Conservation (phyloP, 106 monocot genomes). For the Allium fistulosum region DNA sequence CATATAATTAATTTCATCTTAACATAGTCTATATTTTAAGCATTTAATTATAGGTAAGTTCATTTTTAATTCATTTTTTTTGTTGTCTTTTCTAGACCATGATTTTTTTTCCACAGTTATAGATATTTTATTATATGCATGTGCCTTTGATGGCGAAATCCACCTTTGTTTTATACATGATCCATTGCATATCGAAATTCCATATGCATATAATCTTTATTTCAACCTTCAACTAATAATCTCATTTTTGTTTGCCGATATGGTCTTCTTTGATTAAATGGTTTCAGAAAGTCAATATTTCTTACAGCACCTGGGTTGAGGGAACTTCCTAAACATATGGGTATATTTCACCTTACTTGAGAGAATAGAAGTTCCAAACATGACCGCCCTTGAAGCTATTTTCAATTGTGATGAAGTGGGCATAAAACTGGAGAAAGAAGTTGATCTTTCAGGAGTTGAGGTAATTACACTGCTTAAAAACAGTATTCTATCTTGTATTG, state of each 20-base stretch:
- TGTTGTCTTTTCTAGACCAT: no score
- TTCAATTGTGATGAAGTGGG: slow-evolving; percentile 92
- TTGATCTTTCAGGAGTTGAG: slow-evolving; percentile 57
- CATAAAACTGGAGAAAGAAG: slow-evolving; percentile 78
- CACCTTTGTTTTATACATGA: no score
- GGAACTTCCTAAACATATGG: slow-evolving; percentile 96
- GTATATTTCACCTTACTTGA: slow-evolving; percentile 74
- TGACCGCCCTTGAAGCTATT: slow-evolving; percentile 86
- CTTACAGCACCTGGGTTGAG: slow-evolving; percentile 69
- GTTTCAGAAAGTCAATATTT: slow-evolving; percentile 92
- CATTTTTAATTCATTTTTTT: no score
- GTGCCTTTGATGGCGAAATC: no score
- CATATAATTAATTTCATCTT: no score
- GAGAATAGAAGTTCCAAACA: slow-evolving; percentile 96
- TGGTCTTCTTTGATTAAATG: slow-evolving; percentile 94
- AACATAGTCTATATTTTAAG: no score
- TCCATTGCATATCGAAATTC: no score
- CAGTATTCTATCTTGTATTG: not conserved
- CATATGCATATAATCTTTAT: not conserved
- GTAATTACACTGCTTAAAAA: slow-evolving; percentile 11
- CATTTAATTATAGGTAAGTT: no score
- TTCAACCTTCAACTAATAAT: not conserved
- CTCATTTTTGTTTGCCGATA: slow-evolving; percentile 42
- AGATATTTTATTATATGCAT: no score
- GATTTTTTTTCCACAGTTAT: no score